Evolutionary conservation across 2,329 filamentous ascomycete species (phyloP).

Genomic region (Rhynchosporium agropyri): DNA sequence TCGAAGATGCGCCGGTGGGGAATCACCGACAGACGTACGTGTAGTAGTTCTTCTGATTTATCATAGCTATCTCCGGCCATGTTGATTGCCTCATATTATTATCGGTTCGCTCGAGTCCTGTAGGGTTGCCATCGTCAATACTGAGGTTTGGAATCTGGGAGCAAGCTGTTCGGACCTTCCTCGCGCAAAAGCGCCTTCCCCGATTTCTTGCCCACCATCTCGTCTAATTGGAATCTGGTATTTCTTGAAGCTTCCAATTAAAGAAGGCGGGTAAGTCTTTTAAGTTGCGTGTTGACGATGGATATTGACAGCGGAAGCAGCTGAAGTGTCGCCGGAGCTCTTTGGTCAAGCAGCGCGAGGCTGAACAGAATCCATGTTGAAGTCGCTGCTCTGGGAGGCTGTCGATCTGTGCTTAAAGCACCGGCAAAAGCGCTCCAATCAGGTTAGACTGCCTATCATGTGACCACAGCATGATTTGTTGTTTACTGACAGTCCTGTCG

Average conservation of each 20-base stretch:
- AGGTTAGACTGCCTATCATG: neutral
- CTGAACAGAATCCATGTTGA: slow-evolving; percentile 11
- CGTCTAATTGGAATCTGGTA: slow-evolving; percentile 11
- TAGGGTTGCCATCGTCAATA: slow-evolving; percentile 21
- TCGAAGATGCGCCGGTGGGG: neutral
- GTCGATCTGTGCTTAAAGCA: neutral
- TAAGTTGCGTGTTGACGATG: neutral
- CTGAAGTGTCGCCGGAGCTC: neutral
- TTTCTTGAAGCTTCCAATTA: neutral
- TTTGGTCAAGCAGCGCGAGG: slow-evolving; percentile 7
- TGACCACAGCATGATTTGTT: neutral
- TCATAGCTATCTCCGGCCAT: slow-evolving; percentile 90
- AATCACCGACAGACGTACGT: slow-evolving; percentile 62
- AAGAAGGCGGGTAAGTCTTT: neutral
- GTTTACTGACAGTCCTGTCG: neutral
- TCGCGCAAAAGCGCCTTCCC: slow-evolving; percentile 43
- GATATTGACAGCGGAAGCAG: neutral
- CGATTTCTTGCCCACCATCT: slow-evolving; percentile 44
- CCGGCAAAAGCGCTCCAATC: neutral
- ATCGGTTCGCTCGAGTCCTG: slow-evolving; percentile 93
- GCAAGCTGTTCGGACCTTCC: slow-evolving; percentile 36
- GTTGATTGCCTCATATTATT: slow-evolving; percentile 96
- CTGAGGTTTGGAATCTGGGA: slow-evolving; percentile 6
- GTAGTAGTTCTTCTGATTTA: slow-evolving; percentile 99
- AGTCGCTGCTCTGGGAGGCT: neutral